Percentiles rank a stretch among this genome's conserved stretches.
Evolutionary conservation across 257 asterid genomes (phyloP).

Genomic region (Solanum neorickii): DNA sequence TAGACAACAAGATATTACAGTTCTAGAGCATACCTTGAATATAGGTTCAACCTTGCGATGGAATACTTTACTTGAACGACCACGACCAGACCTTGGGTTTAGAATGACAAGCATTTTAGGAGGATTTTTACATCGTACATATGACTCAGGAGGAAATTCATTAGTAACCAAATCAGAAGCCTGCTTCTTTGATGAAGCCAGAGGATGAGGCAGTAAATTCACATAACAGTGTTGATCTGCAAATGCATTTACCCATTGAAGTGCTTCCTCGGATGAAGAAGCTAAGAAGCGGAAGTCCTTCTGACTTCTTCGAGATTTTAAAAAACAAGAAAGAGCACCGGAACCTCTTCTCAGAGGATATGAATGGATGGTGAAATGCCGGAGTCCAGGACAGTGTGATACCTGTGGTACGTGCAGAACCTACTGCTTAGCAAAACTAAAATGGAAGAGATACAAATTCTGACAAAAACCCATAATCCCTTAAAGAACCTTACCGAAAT

Average conservation of each 20-base stretch:
- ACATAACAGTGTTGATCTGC: constrained; percentile 97
- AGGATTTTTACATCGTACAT: constrained; percentile 68
- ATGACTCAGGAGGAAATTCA: constrained; percentile 80
- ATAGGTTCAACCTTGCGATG: constrained; percentile 84
- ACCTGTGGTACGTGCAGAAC: constrained; percentile 40
- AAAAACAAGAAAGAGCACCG: constrained; percentile 38
- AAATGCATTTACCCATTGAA: constrained; percentile 91
- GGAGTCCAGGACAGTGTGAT: constrained; percentile 77
- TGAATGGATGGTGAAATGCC: constrained; percentile 86
- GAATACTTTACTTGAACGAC: constrained; percentile 92
- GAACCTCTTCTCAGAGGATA: constrained; percentile 64
- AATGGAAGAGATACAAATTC: constrained; percentile 2
- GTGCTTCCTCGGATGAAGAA: constrained; percentile 73
- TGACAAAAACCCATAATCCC: not conserved
- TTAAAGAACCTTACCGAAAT: constrained; percentile 49
- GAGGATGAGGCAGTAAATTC: constrained; percentile 86
- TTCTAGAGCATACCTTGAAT: constrained; percentile 53
- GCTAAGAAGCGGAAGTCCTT: constrained; percentile 84
- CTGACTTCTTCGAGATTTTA: constrained; percentile 54
- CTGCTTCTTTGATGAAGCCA: constrained; percentile 63
- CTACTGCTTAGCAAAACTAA: not conserved
- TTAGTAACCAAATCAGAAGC: constrained; percentile 45
- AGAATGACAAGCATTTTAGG: constrained; percentile 92
- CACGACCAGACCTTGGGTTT: constrained; percentile 95
- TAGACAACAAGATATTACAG: not conserved